Base-by-base conservation (phyloP, 495 filamentous ascomycete species). In the Hyaloscypha hepaticicola region DNA sequence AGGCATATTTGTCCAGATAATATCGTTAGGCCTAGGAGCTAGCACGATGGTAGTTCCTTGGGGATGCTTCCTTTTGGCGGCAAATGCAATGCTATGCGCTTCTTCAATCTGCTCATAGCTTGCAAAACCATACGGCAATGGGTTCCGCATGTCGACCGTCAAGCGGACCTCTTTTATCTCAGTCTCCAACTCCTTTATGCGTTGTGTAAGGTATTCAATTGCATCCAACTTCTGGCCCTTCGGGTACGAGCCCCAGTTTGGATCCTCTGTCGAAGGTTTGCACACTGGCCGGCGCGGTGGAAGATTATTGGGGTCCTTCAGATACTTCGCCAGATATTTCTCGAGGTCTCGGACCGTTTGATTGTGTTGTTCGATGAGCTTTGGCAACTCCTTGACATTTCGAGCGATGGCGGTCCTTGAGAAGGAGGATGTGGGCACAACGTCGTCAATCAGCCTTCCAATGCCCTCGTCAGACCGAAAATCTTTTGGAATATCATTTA, bases 1-100 rank as follows among this genome's bases (percentile, higher is more conserved):
- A 22, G 83, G 83, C 72, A 98, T 82, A 70, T 99, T 99, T 67
- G 93, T 90, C 95, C 95, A 99, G 68, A 99, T 97, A 33, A 99
- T 82, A 73, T 98, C 95, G 68, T 90, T 90, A 27, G 96, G 93
- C 68, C 85, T 83, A 12, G 96, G 92, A 16, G 96, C 94, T 7
- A 97, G 81, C 11, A 77, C 77, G 58, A 98, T 83, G 0, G 82
- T 90, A 0, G 93, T 90, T 2, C 93, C 93, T 53, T 90, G 82
- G 5, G 90, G 90, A 66, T 90, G 87, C 77, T 93, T 96, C 24
- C 87, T 89, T 60, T 87, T 88, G 27, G 89, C 82, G 12, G 85
- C 83, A 77, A 89, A 94, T 14, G 94, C 95, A 66, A 96, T 90
- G 8, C 86, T 85, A 72, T 99, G 95, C 2, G 96, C 93, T 52